phyloP scores from a whole-genome alignment of 2,329 filamentous ascomycete species.

The Fusarium albidum region DNA sequence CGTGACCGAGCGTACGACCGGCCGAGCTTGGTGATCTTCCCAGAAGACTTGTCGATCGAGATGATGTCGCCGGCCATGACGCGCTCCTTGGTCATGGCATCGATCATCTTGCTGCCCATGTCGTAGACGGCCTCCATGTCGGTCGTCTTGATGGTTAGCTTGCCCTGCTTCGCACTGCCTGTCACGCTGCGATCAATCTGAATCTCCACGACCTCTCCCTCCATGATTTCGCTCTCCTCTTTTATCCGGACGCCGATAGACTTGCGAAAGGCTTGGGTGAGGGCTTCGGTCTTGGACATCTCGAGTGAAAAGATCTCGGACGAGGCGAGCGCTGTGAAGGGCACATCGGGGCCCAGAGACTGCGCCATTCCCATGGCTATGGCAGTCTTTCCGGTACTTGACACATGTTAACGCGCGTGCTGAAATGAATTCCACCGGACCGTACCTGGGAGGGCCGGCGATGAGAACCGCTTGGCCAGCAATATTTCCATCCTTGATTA shows the following conservation, averaged over 20 bases:
- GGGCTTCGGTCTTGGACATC: slow-evolving; percentile 98
- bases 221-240: slow-evolving; percentile 98
- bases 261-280: slow-evolving; percentile 98
- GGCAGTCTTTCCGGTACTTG: slow-evolving; percentile 94
- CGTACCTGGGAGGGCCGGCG: slow-evolving; percentile 84
- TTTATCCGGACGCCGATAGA: slow-evolving; percentile 98
- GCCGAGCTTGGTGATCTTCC: slow-evolving; percentile 97
- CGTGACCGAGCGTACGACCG: slow-evolving; percentile 93
- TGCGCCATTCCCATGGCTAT: slow-evolving; percentile 99
- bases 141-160: slow-evolving; percentile 98
- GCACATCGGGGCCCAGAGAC: slow-evolving; percentile 90
- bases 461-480: slow-evolving; percentile 94
- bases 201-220: slow-evolving; percentile 98
- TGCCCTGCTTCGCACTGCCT: slow-evolving; percentile 96
- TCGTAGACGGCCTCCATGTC: slow-evolving; percentile 99
- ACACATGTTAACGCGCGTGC: slow-evolving; percentile 27
- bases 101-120: slow-evolving; percentile 99
- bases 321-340: slow-evolving; percentile 94
- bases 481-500: slow-evolving; percentile 99
- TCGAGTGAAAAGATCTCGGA: slow-evolving; percentile 99
- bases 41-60: slow-evolving; percentile 97
- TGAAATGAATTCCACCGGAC: slow-evolving; percentile 15
- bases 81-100: slow-evolving; percentile 99
- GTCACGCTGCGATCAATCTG: slow-evolving; percentile 98
- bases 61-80: slow-evolving; percentile 99